Evolutionary conservation across 1,284 basidiomycete species (phyloP).

Genomic region (Anthracocystis walkeri): DNA sequence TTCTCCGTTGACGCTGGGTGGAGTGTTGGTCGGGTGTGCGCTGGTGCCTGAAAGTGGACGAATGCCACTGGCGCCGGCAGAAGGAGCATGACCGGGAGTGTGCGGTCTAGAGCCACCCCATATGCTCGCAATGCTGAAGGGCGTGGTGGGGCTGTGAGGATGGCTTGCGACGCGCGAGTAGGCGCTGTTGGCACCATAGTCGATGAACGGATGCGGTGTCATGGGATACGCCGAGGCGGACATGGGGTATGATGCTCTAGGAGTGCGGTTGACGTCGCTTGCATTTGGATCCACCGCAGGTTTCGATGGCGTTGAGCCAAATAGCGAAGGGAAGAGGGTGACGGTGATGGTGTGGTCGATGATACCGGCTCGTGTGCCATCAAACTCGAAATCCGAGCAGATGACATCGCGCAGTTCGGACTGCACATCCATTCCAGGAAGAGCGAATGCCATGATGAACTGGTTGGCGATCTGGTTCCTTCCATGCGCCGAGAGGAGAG

Average conservation of each 20-base stretch:
- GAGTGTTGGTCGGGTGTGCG: conserved; percentile 37
- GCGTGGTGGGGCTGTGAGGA: conserved; percentile 56
- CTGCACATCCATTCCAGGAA: conserved; percentile 66
- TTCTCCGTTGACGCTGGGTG: conserved; percentile 61
- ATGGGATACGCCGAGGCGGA: conserved; percentile 45
- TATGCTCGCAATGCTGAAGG: conserved; percentile 56
- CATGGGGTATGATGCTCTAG: conserved; percentile 32
- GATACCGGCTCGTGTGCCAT: conserved; percentile 69
- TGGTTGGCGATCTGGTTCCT: conserved; percentile 67
- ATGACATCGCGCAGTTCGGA: conserved; percentile 69
- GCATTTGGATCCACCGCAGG: conserved; percentile 21
- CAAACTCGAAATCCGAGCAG: conserved; percentile 69
- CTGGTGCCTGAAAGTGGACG: conserved; percentile 49
- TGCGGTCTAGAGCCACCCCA: conserved; percentile 59
- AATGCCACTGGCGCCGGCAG: conserved; percentile 18
- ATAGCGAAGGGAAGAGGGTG: conserved; percentile 63
- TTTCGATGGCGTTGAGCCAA: conserved; percentile 42
- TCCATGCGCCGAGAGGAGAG: conserved; percentile 64
- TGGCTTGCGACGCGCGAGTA: conserved; percentile 47
- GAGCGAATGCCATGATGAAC: conserved; percentile 67
- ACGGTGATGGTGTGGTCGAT: conserved; percentile 69
- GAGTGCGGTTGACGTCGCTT: conserved; percentile 46
- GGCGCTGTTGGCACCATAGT: conserved; percentile 53
- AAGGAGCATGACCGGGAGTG: conserved; percentile 47
- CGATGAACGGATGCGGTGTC: conserved; percentile 66